Evolutionary conservation across 208 protist species (phyloP), one percentile per base, ranked within the genome.

Genomic region (Trypanosoma theileri): DNA sequence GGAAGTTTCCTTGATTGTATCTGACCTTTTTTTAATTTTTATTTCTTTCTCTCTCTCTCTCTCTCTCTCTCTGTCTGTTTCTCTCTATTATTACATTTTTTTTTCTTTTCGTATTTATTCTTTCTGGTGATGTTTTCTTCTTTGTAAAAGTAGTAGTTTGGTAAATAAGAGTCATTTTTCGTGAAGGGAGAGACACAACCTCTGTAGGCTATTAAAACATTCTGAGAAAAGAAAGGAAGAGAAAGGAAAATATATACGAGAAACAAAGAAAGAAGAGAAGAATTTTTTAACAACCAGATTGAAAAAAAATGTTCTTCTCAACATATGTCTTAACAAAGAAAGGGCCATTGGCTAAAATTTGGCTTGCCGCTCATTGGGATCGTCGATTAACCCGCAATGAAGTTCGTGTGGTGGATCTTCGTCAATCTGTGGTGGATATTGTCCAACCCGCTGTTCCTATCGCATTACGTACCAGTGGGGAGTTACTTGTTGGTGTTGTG

Each of bases 281-380:
- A n/a, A n/a, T n/a, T 8, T 45, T 65, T 12, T 24, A 68, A 76
- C 44, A 69, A 31, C 50, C 60, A 70, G 51, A 42, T 70, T 52
- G 59, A 72, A 44, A 11, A 78, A 44, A 19, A 21, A 99, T 99
- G 98, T 99, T 99, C 80, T 99, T 98, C 85, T 97, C 93, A 26
- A 95, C 98, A 22, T 96, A 97, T 69, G 94, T 99, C 13, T 82
- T 99, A 40, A 94, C 95, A 16, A 98, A 98, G 74, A 95, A 97
- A 63, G 95, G 96, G n/a, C 89, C 95, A 0, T 81, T 99, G 26
- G 97, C 92, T 21, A 98, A 97, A 80, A 85, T 99, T 17, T 99
- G 98, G 98, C 90, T 98, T 21, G 98, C 97, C 0, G 97, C 97
- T 1, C 97, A 98, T 81, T 98, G 95, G 96, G 96, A 98, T 69